Evolutionary conservation across 1,139 yeast species (phyloP).

Genomic region (Yamadazyma aaseri): DNA sequence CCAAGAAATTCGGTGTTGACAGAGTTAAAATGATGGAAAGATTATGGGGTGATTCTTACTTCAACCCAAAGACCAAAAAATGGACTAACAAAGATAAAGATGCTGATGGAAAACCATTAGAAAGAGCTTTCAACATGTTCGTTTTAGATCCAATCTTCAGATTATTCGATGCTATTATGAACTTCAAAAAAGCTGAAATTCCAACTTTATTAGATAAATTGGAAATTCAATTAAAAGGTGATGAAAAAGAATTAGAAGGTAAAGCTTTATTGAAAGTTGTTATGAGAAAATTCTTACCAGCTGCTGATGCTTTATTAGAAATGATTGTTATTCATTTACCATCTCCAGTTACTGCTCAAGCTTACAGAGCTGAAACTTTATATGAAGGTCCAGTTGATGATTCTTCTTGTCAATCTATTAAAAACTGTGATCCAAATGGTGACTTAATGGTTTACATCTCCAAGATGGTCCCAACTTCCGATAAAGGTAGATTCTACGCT

Average conservation of each 20-base stretch:
- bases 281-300: constrained; percentile 99
- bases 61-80: constrained; percentile 99
- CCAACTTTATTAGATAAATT: constrained; percentile 87
- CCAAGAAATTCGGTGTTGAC: constrained; percentile 99
- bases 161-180: constrained; percentile 51
- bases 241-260: constrained; percentile 97
- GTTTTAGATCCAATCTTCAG: constrained; percentile 98
- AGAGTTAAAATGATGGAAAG: constrained; percentile 97
- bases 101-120: constrained; percentile 92
- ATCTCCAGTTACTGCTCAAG: constrained; percentile 99
- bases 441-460: constrained; percentile 99
- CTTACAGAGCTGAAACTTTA: constrained; percentile 98
- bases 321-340: constrained; percentile 99
- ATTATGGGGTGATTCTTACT: constrained; percentile 99
- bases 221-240: constrained; percentile 87
- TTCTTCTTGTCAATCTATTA: constrained; percentile 85
- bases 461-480: constrained; percentile 99
- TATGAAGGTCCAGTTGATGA: constrained; percentile 99
- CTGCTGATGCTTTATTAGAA: constrained; percentile 99
- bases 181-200: constrained; percentile 84
- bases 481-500: constrained; percentile 99
- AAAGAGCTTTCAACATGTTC: constrained; percentile 99
- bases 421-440: constrained; percentile 98
- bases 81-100: constrained; percentile 97
- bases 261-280: constrained; percentile 97